Conservation (phyloP, 495 filamentous ascomycete species). For the Neurospora sp. region DNA sequence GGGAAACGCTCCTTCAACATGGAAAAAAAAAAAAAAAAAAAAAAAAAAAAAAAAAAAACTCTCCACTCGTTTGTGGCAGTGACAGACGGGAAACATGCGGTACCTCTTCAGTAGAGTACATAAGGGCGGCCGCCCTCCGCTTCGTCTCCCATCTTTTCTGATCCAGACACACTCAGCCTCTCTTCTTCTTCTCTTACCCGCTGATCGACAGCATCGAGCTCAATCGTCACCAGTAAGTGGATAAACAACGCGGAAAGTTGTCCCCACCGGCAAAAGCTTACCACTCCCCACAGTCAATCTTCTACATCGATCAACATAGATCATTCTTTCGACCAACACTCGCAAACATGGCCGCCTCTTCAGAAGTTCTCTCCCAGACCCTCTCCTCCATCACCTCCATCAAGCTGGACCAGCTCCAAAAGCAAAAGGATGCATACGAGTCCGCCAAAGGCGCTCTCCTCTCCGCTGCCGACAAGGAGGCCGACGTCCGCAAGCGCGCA, state of each 20-base stretch:
- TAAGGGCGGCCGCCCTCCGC: not conserved
- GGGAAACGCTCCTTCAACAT: not conserved
- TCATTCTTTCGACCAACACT: not conserved
- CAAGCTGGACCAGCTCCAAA: slow-evolving; percentile 51
- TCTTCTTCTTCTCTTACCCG: not conserved
- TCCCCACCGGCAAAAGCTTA: not conserved
- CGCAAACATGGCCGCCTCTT: slow-evolving; percentile 17
- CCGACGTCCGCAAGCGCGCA: slow-evolving; percentile 20
- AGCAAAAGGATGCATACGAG: slow-evolving; percentile 46
- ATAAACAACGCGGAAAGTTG: not conserved
- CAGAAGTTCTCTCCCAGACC: slow-evolving; percentile 43
- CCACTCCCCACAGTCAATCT: not conserved
- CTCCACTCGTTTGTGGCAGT: not conserved
- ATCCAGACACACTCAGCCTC: not conserved
- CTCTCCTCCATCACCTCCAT: slow-evolving; percentile 56
- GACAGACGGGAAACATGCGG: not conserved
- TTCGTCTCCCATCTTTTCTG: not conserved
- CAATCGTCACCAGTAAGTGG: not conserved
- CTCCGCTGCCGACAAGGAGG: slow-evolving; percentile 16
- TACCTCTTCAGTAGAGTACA: not conserved
- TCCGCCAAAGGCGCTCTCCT: slow-evolving; percentile 24
- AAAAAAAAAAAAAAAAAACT: not conserved
- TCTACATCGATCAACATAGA: not conserved
- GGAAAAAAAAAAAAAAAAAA: not conserved
- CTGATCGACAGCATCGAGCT: not conserved